phyloP scores from a whole-genome alignment of 108 stramenopile species.

The Skeletonema costatum region DNA sequence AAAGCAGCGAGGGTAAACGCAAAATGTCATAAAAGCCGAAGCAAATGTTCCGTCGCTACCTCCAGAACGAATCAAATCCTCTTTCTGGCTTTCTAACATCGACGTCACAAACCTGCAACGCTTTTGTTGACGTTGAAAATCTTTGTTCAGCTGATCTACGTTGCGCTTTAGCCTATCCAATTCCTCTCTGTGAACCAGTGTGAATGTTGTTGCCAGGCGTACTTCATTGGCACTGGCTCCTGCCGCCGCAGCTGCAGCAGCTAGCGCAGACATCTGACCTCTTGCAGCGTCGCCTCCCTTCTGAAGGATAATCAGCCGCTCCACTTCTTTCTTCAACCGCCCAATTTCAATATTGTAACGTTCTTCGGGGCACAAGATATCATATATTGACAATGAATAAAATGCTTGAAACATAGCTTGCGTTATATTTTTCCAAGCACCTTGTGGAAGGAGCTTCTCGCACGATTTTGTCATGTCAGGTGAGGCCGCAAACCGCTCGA shows the following conservation, averaged over 20 bases:
- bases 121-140: conserved; percentile 68
- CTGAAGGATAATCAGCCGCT: conserved; percentile 55
- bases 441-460: conserved; percentile 41
- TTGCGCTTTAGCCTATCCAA: conserved; percentile 58
- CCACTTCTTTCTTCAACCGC: conserved; percentile 71
- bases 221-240: conserved; percentile 33
- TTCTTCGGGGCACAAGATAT: conserved; percentile 74
- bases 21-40: conserved; percentile 64
- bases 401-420: conserved; percentile 72
- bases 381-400: conserved; percentile 66
- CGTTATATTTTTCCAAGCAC: conserved; percentile 58
- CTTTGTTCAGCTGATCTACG: conserved; percentile 45
- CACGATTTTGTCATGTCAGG: conserved; percentile 25
- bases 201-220: conserved; percentile 46
- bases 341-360: conserved; percentile 66
- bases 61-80: conserved; percentile 39
- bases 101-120: conserved; percentile 53
- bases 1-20: conserved; percentile 75
- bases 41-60: conserved; percentile 29
- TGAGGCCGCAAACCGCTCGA: conserved; percentile 28
- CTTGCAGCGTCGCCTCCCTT: conserved; percentile 40
- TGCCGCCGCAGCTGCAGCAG: conserved; percentile 52
- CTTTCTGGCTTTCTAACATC: conserved; percentile 50
- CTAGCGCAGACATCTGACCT: conserved; percentile 38
- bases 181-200: conserved; percentile 45